Evolutionary conservation across 2,329 filamentous ascomycete species (phyloP).

Genomic region (Fusarium sambucinum): DNA sequence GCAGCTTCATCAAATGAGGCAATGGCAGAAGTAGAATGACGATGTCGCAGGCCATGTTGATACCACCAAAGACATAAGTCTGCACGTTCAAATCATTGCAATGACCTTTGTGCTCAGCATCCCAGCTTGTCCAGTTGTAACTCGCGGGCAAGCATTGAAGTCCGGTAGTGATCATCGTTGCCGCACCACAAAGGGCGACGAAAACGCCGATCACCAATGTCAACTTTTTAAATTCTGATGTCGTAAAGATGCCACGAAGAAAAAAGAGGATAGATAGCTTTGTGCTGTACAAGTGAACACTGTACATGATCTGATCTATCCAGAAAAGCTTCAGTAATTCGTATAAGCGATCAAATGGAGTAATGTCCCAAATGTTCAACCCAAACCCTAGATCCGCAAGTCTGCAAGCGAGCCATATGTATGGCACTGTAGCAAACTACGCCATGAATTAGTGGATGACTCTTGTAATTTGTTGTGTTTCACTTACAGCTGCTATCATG

Average conservation of each 20-base stretch:
- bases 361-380: slow-evolving; percentile 35
- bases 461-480: fast-evolving
- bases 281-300: slow-evolving; percentile 39
- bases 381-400: slow-evolving; percentile 38
- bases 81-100: slow-evolving; percentile 39
- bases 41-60: slow-evolving; percentile 37
- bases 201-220: slow-evolving; percentile 21
- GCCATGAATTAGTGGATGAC: background rate
- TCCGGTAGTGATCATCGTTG: slow-evolving; percentile 32
- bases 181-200: slow-evolving; percentile 18
- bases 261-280: slow-evolving; percentile 40
- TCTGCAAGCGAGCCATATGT: slow-evolving; percentile 30
- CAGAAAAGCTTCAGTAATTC: slow-evolving; percentile 36
- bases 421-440: slow-evolving; percentile 34
- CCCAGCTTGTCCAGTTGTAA: slow-evolving; percentile 38
- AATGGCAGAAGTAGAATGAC: slow-evolving; percentile 29
- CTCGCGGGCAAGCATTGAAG: slow-evolving; percentile 37
- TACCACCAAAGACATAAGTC: slow-evolving; percentile 38
- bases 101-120: slow-evolving; percentile 25
- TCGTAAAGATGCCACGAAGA: slow-evolving; percentile 27
- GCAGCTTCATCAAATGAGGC: slow-evolving; percentile 30
- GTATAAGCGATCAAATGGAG: slow-evolving; percentile 30
- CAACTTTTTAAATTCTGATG: slow-evolving; percentile 20
- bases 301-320: slow-evolving; percentile 43
- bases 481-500: slow-evolving; percentile 31